These are phyloP conservation scores for Pharnaceum exiguum DNA, from an alignment of 148 eudicot species.

Conservation along the genomic window DNA sequence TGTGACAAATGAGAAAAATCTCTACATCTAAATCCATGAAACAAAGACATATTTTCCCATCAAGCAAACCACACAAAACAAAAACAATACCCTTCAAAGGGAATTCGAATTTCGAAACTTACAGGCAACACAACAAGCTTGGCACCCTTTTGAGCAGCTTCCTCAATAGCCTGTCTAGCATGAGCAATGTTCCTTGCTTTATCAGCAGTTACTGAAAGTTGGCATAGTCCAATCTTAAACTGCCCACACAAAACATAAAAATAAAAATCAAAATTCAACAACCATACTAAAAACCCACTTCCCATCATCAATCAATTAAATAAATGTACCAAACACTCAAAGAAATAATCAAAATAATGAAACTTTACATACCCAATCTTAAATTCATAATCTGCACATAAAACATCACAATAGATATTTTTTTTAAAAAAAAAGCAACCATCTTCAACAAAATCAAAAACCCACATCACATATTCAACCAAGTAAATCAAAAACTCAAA, in stretches of 20 bases:
- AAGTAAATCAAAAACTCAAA: no score
- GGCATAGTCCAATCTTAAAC: constrained; percentile 89
- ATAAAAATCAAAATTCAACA: neutral
- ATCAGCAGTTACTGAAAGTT: constrained; percentile 83
- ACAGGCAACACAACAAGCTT: constrained; percentile 81
- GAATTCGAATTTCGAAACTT: constrained; percentile 19
- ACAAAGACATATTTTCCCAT: neutral
- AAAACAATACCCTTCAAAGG: neutral
- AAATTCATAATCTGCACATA: neutral
- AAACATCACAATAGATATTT: no score
- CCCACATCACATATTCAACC: no score
- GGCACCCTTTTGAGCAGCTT: constrained; percentile 84
- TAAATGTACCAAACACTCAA: no score
- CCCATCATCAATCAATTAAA: neutral
- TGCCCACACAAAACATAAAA: constrained; percentile 22
- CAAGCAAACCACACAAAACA: neutral
- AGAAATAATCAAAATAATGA: neutral
- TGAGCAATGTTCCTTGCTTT: constrained; percentile 78
- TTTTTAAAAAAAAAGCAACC: no score
- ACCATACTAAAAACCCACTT: constrained; percentile 10
- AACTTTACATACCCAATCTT: neutral
- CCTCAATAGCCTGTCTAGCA: constrained; percentile 70
- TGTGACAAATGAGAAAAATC: no score
- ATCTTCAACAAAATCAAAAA: no score
- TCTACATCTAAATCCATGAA: no score